Evolutionary conservation across 352 stramenopile genomes (phyloP), one percentile per base, ranked within the genome.

Genomic region (Globisporangium paroecandrum): DNA sequence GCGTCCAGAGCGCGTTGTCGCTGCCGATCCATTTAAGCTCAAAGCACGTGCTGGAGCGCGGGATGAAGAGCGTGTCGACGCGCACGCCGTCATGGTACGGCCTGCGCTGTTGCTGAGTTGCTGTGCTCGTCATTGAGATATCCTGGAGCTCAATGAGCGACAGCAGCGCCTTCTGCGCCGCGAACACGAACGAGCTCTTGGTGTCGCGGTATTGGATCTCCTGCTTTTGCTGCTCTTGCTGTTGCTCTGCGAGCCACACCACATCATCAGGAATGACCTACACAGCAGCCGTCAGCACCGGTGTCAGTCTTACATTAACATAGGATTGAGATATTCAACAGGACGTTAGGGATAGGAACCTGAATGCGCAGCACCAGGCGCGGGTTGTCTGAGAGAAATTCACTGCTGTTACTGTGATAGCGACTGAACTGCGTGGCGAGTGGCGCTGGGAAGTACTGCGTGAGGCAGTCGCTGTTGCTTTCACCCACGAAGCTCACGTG

Each of bases 91-190:
- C 55, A 12, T 15, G 10, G 2, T 27, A 9, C 55, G 27, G 24
- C 2, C 29, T 24, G 8, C 18, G 53, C 58, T 63, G 58, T 34
- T 32, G 32, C n/a, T 32, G 55, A 18, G 6, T 9, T 60, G 7
- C 24, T 20, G 18, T 41, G 27, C 25, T 29, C 10, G 29, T 12
- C 55, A 60, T 43, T 20, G 55, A 43, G 5, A 60, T 60, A 18
- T 43, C 29, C 29, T 64, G 56, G 41, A 69, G 71, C 58, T 88
- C 74, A 4, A 84, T 58, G 32, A 96, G 77, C 59, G 87, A 78
- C n/a, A 97, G 73, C 2, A 94, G 69, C 24, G 75, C 86, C 25
- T 80, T 88, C 55, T 94, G 75, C 6, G 83, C 69, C 0, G 83
- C 87, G 65, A 84, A 96, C 5, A 96, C 71, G 66, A 81, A 93